These are phyloP conservation scores for Fusarium nanum DNA, from an alignment of 2,329 filamentous ascomycete species.

Conservation along the genomic window DNA sequence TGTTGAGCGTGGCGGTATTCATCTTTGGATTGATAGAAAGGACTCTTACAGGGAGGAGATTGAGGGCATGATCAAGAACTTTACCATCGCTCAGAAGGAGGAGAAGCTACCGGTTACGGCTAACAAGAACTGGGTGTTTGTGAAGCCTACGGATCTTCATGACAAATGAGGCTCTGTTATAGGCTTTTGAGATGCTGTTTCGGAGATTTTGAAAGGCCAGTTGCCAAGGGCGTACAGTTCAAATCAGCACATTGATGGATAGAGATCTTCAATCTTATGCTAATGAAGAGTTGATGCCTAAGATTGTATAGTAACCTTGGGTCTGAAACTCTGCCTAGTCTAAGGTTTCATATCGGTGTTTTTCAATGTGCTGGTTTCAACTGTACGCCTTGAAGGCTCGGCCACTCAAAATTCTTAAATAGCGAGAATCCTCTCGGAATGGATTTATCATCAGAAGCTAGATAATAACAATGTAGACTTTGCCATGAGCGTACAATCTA, in stretches of 20 bases:
- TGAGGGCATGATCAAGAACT: slow-evolving; percentile 53
- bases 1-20: slow-evolving; percentile 54
- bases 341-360: not conserved
- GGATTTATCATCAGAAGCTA: not conserved
- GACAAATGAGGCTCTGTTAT: not conserved
- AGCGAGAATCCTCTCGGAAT: not conserved
- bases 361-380: not conserved
- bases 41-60: slow-evolving; percentile 51
- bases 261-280: not conserved
- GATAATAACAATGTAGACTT: not conserved
- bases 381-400: not conserved
- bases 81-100: slow-evolving; percentile 49
- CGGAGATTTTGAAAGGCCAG: too few species aligned
- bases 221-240: not conserved
- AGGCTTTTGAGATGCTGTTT: not conserved
- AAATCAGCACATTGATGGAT: not conserved
- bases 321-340: rapidly evolving
- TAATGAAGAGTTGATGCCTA: rapidly evolving
- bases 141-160: slow-evolving; percentile 54
- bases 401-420: rapidly evolving
- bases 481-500: not conserved
- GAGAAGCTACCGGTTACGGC: slow-evolving; percentile 55
- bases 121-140: slow-evolving; percentile 59
- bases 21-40: slow-evolving; percentile 57
- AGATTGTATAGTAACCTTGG: not conserved